A percentile compares a stretch with the other conserved stretches of the same genome.
phyloP scores from a whole-genome alignment of 2,329 filamentous ascomycete species.

The Dendryphion nanum region DNA sequence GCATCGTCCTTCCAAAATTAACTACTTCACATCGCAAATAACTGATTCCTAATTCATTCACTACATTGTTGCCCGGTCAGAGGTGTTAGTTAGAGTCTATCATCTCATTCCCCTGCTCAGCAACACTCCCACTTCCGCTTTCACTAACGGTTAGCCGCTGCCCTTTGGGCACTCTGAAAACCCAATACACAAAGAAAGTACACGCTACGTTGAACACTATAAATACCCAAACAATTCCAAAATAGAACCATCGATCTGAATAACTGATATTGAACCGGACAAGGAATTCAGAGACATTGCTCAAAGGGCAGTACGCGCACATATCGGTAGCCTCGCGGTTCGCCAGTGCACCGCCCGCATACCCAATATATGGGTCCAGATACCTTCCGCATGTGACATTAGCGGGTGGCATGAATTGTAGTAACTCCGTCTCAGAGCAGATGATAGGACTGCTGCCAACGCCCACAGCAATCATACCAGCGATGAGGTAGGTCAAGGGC shows the following conservation, averaged over 20 bases:
- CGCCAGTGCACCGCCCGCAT: constrained; percentile 38
- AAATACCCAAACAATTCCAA: constrained; percentile 40
- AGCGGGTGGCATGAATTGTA: constrained; percentile 42
- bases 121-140: background rate
- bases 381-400: constrained; percentile 41
- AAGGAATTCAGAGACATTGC: constrained; percentile 34
- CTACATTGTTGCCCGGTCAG: too few relatives aligned
- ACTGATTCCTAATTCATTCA: too few relatives aligned
- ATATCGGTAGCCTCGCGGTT: constrained; percentile 41
- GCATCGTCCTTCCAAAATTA: too few relatives aligned
- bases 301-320: constrained; percentile 47
- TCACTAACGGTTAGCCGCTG: background rate
- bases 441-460: constrained; percentile 56
- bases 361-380: constrained; percentile 38
- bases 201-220: constrained; percentile 44
- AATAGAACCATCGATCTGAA: constrained; percentile 45
- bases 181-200: constrained; percentile 49
- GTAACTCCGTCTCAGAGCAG: constrained; percentile 67
- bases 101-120: too few relatives aligned
- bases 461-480: constrained; percentile 67
- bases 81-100: too few relatives aligned
- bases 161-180: constrained; percentile 45
- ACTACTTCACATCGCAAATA: too few relatives aligned
- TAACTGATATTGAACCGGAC: constrained; percentile 33
- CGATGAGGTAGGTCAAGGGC: constrained; percentile 76